Percentiles rank a stretch among this genome's conserved stretches.
Conservation (phyloP, 176 grass and related monocot genomes). For the Rhipidocladum racemiflorum region DNA sequence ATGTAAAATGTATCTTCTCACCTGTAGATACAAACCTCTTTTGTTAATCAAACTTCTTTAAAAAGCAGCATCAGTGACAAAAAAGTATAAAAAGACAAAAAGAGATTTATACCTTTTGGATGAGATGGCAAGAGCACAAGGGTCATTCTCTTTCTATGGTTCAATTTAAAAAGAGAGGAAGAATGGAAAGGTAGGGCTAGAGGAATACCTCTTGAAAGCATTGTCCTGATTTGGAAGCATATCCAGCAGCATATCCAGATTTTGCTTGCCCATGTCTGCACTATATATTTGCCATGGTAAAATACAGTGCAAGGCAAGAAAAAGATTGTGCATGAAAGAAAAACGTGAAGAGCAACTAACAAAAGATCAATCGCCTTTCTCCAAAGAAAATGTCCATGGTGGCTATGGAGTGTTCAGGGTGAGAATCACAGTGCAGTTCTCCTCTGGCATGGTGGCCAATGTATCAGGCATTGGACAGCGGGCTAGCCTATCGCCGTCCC, state of each 20-base stretch:
- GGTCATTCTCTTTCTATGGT: conserved; percentile 17
- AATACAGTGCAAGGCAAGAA: conserved; percentile 26
- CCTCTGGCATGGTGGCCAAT: conserved; percentile 49
- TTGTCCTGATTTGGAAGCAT: conserved; percentile 52
- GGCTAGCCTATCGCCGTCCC: neutral
- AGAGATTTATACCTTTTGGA: conserved; percentile 1
- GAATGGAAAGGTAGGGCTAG: conserved; percentile 4
- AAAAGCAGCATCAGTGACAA: neutral
- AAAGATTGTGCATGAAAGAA: conserved; percentile 3
- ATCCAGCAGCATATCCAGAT: conserved; percentile 57
- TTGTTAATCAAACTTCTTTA: conserved; percentile 3
- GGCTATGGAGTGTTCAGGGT: conserved; percentile 24
- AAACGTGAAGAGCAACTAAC: neutral
- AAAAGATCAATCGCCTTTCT: neutral
- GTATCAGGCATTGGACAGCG: conserved; percentile 9
- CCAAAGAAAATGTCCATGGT: neutral
- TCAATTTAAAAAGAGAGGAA: neutral
- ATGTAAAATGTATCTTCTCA: conserved; percentile 18
- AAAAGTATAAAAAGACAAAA: conserved; percentile 21
- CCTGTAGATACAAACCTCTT: neutral
- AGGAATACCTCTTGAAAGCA: conserved; percentile 49
- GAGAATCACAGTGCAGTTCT: conserved; percentile 61
- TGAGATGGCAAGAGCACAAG: conserved; percentile 17
- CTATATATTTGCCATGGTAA: conserved; percentile 38
- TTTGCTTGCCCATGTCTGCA: neutral